These are phyloP conservation scores for Fusarium chaquense DNA, from an alignment of 2,329 filamentous ascomycete species.

Conservation along the genomic window DNA sequence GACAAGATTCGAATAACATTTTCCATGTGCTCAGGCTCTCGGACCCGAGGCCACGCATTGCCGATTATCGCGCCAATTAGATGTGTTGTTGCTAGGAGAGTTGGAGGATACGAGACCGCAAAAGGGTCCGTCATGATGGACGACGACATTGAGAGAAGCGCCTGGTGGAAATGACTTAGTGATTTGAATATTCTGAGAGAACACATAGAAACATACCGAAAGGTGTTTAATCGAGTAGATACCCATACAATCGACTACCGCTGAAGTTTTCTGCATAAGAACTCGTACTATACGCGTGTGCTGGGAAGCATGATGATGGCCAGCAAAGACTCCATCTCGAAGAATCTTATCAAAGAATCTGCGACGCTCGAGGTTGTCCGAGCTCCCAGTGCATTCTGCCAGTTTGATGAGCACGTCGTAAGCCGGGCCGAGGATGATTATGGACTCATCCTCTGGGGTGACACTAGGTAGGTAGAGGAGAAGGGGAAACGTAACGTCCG, in stretches of 20 bases:
- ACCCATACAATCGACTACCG: constrained; percentile 67
- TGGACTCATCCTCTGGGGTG: constrained; percentile 78
- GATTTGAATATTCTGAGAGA: not conserved
- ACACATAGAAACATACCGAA: constrained; percentile 59
- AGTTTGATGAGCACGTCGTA: constrained; percentile 76
- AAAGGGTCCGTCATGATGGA: constrained; percentile 77
- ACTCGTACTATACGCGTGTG: constrained; percentile 68
- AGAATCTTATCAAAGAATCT: constrained; percentile 66
- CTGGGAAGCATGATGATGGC: constrained; percentile 69
- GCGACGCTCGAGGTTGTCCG: constrained; percentile 46
- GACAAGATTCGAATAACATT: constrained; percentile 73
- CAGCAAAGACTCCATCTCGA: constrained; percentile 66
- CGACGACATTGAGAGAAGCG: constrained; percentile 75
- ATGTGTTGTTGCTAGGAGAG: constrained; percentile 65
- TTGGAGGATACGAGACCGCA: constrained; percentile 63
- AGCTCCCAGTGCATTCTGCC: constrained; percentile 48
- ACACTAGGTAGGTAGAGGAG: constrained; percentile 82
- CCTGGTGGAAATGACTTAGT: constrained; percentile 55
- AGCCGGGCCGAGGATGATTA: constrained; percentile 71
- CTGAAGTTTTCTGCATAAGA: constrained; percentile 63
- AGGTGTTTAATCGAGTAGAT: constrained; percentile 76
- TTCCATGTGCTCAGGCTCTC: constrained; percentile 64
- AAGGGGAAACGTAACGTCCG: constrained; percentile 76
- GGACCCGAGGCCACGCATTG: constrained; percentile 77
- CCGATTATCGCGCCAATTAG: constrained; percentile 69